Percentiles rank a stretch among this genome's conserved stretches.
Evolutionary conservation across 1,139 yeast genomes (phyloP).

Genomic region (Spencermartinsiella ligniputridi): DNA sequence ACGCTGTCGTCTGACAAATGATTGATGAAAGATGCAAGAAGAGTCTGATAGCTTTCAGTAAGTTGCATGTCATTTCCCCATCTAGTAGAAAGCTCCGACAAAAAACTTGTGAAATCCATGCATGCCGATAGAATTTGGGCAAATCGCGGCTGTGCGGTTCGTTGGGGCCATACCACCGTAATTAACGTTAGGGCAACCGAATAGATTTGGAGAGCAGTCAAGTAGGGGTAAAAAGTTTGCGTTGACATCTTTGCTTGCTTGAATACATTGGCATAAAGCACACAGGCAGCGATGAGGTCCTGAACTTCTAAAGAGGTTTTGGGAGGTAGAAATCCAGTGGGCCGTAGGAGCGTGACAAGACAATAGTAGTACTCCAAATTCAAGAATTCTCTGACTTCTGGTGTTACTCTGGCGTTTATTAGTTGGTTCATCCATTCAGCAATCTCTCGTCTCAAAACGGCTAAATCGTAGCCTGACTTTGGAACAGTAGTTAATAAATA

Average conservation of each 20-base stretch:
- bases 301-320: neutral
- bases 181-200: neutral
- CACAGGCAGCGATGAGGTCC: neutral
- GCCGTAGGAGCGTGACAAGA: neutral
- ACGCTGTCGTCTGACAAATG: neutral
- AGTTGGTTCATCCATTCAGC: neutral
- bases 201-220: neutral
- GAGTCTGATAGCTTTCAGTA: neutral
- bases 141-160: neutral
- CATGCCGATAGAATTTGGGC: neutral
- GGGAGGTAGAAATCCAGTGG: neutral
- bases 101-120: neutral
- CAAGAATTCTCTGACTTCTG: neutral
- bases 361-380: conserved; percentile 1
- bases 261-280: neutral
- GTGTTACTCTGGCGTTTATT: neutral
- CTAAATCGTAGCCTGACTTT: neutral
- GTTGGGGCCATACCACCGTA: neutral
- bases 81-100: neutral
- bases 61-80: conserved; percentile 2
- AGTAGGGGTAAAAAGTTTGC: neutral
- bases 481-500: neutral
- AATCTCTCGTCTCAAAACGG: neutral
- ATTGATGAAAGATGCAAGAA: neutral
- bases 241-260: neutral